Percentiles rank a stretch among this genome's conserved stretches.
Conservation (phyloP, 2,329 filamentous ascomycete genomes). For the Claviceps purpurea region DNA sequence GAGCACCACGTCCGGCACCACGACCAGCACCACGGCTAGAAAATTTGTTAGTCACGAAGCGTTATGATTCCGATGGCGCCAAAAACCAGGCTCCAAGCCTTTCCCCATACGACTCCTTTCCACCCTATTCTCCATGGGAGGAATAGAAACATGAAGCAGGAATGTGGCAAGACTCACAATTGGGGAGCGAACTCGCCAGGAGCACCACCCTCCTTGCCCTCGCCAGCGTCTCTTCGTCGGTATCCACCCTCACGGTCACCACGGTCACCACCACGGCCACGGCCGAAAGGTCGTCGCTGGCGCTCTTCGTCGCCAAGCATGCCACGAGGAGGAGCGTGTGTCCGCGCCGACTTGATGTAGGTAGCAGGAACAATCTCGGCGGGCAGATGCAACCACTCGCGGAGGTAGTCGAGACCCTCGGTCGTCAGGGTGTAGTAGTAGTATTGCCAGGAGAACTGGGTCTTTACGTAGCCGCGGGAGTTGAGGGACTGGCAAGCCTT, state of each 20-base stretch:
- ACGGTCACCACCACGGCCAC: slow-evolving; percentile 58
- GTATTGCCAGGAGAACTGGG: slow-evolving; percentile 99
- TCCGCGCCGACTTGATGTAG: slow-evolving; percentile 99
- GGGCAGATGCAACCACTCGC: slow-evolving; percentile 99
- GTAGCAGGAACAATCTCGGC: slow-evolving; percentile 98
- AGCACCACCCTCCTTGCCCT: slow-evolving; percentile 83
- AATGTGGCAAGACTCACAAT: slow-evolving; percentile 47
- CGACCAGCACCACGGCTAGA: slow-evolving; percentile 62
- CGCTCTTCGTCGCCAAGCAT: slow-evolving; percentile 84
- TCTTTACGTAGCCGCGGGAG: slow-evolving; percentile 98
- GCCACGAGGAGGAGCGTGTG: slow-evolving; percentile 92
- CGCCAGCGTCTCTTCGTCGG: slow-evolving; percentile 76
- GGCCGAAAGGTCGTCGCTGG: slow-evolving; percentile 74
- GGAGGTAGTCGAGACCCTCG: slow-evolving; percentile 99
- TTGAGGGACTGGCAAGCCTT: slow-evolving; percentile 98
- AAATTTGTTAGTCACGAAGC: not conserved
- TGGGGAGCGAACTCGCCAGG: slow-evolving; percentile 84
- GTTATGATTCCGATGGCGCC: not conserved
- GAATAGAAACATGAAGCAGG: not conserved
- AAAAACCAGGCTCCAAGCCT: not conserved
- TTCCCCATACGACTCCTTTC: not conserved
- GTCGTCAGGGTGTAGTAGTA: slow-evolving; percentile 99
- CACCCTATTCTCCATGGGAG: not conserved
- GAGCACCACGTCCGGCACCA: slow-evolving; percentile 71
- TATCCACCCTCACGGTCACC: slow-evolving; percentile 83